A percentile compares a stretch with the other conserved stretches of the same genome.
phyloP scores from a whole-genome alignment of 2,329 filamentous ascomycete genomes.

The Fusarium lateritium region DNA sequence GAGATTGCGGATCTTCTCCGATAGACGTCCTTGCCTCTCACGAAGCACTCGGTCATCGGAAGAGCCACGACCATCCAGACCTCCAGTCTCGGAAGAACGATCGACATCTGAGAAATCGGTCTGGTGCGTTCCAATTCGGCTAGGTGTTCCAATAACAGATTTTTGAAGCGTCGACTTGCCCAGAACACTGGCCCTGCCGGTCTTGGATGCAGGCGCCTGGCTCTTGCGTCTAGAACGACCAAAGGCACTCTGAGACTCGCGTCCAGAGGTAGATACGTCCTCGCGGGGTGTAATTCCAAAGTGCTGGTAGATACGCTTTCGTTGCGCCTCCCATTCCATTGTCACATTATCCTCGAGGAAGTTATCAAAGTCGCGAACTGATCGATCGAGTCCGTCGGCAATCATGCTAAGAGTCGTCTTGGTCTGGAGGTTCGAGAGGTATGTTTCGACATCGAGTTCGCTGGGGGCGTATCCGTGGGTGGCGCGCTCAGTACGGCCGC shows the following conservation, averaged over 20 bases:
- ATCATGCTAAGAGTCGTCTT: constrained; percentile 95
- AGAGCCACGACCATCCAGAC: constrained; percentile 61
- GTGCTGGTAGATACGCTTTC: constrained; percentile 94
- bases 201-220: constrained; percentile 63
- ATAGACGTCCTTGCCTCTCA: constrained; percentile 87
- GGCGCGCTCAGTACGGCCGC: constrained; percentile 62
- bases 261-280: constrained; percentile 58
- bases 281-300: constrained; percentile 85
- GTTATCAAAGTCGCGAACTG: constrained; percentile 90
- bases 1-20: constrained; percentile 82
- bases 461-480: constrained; percentile 59
- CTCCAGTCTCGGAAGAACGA: constrained; percentile 66
- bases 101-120: constrained; percentile 79
- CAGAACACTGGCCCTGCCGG: constrained; percentile 65
- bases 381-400: constrained; percentile 89
- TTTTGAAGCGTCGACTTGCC: constrained; percentile 79
- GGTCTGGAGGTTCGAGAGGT: constrained; percentile 87
- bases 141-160: constrained; percentile 89
- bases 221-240: constrained; percentile 70
- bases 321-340: constrained; percentile 95
- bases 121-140: constrained; percentile 74
- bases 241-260: constrained; percentile 70
- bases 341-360: constrained; percentile 96
- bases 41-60: constrained; percentile 82
- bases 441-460: constrained; percentile 81